Evolutionary conservation across 331 rosid species (phyloP), one percentile per base, ranked within the genome.

Genomic region (Acacia concinna): DNA sequence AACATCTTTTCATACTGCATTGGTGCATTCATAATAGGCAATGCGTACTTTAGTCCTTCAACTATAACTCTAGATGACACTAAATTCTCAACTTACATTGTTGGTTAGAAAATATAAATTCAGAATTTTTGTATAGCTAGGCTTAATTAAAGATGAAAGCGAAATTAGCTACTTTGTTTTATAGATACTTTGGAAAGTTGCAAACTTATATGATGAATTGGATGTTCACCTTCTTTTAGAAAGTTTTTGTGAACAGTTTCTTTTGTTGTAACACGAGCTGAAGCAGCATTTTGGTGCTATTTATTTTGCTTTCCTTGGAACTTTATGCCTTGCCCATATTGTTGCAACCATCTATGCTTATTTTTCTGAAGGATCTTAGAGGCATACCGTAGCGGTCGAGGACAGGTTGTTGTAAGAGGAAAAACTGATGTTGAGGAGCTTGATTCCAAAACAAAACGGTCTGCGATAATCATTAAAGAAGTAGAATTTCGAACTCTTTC

Each of bases 361-460:
- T 63, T 70, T 81, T 84, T 79, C 73, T 84, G 67, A 79, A 95
- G 99, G 81, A 93, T 95, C 81, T 83, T 95, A 78, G 98, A 95
- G 23, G 99, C 99, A 81, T 95, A 95, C 77, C 94, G 98, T 27
- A 86, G 91, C 52, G 99, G 99, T 59, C 88, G 94, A 46, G 99
- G 99, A 52, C 93, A 97, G 41, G 83, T 95, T 66, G 75, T 86
- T 74, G 92, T 95, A 63, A 91, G 99, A 85, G 99, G 99, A 67
- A 95, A 93, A 88, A 89, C 91, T 89, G 98, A 95, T 13, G 75
- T 95, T 81, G 99, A 95, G 77, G 66, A 90, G 85, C 96, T 90
- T 78, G 99, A 95, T 88, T 90, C 93, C 51, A 93, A 85, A 84
- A 86, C 94, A n/a, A 95, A 90, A 77, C 82, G 94, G 56, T 63